These are phyloP conservation scores for Polygonum aviculare DNA, from an alignment of 148 eudicot genomes.

Conservation along the genomic window DNA sequence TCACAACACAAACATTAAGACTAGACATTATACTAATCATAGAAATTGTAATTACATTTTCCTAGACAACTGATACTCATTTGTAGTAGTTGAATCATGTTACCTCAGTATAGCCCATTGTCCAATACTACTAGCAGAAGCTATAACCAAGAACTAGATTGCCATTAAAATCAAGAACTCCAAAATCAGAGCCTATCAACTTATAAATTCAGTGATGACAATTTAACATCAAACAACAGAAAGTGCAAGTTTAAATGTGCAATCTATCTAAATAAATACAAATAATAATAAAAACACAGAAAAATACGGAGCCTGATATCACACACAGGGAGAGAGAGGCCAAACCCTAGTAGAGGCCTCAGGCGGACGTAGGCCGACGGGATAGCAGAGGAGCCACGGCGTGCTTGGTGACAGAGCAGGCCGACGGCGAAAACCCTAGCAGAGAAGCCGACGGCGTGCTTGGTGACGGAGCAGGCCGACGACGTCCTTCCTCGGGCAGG, in stretches of 20 bases:
- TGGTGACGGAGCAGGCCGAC: no score
- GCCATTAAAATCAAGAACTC: background rate
- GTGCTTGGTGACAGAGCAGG: no score
- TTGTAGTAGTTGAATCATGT: no score
- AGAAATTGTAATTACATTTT: background rate
- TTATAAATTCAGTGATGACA: background rate
- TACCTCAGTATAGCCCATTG: background rate
- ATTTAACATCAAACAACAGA: background rate
- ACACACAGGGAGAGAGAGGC: background rate
- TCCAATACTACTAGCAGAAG: background rate
- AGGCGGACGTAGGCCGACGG: no score
- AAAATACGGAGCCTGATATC: background rate
- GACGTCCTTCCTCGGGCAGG: no score
- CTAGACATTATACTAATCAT: background rate
- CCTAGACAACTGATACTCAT: background rate
- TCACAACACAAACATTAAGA: background rate
- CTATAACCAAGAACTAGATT: background rate
- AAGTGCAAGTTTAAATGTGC: background rate
- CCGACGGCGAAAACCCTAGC: no score
- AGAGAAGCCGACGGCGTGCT: no score
- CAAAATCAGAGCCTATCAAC: background rate
- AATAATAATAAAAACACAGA: background rate
- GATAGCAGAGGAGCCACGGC: no score
- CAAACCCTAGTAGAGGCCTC: constrained; percentile 21
- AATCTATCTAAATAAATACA: background rate